phyloP scores from a whole-genome alignment of 176 grass and related monocot genomes.

The Carex pumila region DNA sequence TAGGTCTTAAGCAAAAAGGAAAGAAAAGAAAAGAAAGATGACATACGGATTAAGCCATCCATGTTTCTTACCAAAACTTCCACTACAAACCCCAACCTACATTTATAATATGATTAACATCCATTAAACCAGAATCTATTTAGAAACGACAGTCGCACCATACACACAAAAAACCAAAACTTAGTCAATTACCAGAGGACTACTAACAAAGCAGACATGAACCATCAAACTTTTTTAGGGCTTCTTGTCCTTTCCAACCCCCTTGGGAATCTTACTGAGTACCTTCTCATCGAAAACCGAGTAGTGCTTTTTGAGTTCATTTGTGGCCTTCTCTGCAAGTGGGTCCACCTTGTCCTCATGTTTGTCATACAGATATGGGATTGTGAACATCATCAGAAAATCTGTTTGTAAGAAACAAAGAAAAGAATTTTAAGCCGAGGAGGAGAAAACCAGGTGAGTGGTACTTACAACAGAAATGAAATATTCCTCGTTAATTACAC shows the following conservation, averaged over 20 bases:
- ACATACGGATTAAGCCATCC: neutral
- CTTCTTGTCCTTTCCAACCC: conserved; percentile 76
- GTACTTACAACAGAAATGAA: neutral
- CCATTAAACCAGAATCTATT: conserved; percentile 5
- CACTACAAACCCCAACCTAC: conserved; percentile 10
- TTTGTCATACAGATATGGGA: conserved; percentile 84
- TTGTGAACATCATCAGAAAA: conserved; percentile 76
- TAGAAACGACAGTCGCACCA: neutral
- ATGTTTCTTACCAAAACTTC: conserved; percentile 14
- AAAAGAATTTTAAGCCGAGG: neutral
- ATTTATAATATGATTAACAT: conserved; percentile 12
- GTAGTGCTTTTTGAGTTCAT: conserved; percentile 72
- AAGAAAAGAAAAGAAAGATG: neutral
- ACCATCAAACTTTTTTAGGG: conserved; percentile 38
- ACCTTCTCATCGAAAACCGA: conserved; percentile 63
- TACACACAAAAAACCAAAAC: conserved; percentile 1
- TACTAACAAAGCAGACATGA: conserved; percentile 4
- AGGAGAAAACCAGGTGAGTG: neutral
- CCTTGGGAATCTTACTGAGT: conserved; percentile 81
- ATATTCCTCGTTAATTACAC: neutral
- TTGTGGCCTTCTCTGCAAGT: conserved; percentile 65
- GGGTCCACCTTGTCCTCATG: conserved; percentile 85
- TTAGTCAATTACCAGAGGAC: conserved; percentile 2
- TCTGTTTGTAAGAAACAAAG: conserved; percentile 33
- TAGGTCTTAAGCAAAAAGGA: conserved; percentile 5